Evolutionary conservation across 2,329 filamentous ascomycete species (phyloP).

Genomic region (Claviceps maximensis): DNA sequence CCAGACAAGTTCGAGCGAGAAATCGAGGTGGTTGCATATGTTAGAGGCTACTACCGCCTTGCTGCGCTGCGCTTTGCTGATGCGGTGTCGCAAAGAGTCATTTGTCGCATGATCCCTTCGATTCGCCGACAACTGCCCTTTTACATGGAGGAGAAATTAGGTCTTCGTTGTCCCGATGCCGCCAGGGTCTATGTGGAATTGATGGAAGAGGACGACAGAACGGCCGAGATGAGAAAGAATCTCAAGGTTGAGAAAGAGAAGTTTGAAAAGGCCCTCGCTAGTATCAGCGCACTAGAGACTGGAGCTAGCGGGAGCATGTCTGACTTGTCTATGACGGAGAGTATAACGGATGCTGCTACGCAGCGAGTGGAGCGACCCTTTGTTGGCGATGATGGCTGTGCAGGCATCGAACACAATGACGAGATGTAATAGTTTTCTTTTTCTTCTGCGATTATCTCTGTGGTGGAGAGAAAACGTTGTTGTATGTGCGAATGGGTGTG

Average conservation of each 20-base stretch:
- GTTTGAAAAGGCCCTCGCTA: slow-evolving; percentile 31
- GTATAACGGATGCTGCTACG: slow-evolving; percentile 10
- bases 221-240: slow-evolving; percentile 25
- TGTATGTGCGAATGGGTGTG: neutral
- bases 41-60: slow-evolving; percentile 57
- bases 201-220: slow-evolving; percentile 35
- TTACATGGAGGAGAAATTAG: slow-evolving; percentile 31
- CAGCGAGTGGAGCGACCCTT: slow-evolving; percentile 4
- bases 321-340: slow-evolving; percentile 5
- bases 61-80: slow-evolving; percentile 54
- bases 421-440: neutral
- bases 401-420: neutral
- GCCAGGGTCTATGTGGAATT: slow-evolving; percentile 24
- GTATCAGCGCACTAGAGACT: slow-evolving; percentile 30
- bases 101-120: slow-evolving; percentile 34
- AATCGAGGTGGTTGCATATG: slow-evolving; percentile 46
- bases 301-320: slow-evolving; percentile 11
- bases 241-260: slow-evolving; percentile 32
- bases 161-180: slow-evolving; percentile 20
- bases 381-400: neutral
- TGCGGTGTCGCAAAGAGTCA: slow-evolving; percentile 31
- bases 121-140: slow-evolving; percentile 26
- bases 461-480: neutral
- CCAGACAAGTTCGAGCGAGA: slow-evolving; percentile 47
- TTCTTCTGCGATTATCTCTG: neutral